These are phyloP conservation scores for Oehlia diaphana DNA, from an alignment of 192 early-diverging fungal genomes.

Conservation along the genomic window DNA sequence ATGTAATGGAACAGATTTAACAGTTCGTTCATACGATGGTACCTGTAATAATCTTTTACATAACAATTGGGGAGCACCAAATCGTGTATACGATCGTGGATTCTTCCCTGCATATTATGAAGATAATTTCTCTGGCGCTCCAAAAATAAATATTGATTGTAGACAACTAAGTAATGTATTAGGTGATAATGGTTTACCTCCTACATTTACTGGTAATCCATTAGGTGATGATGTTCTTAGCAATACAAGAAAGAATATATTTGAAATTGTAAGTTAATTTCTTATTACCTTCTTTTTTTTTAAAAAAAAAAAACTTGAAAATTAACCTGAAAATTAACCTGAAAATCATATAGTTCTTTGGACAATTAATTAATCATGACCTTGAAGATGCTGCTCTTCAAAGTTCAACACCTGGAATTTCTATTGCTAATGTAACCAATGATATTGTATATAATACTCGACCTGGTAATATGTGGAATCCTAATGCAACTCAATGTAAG, in stretches of 20 bases:
- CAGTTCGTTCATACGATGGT: neutral
- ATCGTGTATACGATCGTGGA: neutral
- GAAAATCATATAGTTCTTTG: neutral
- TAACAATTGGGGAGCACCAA: constrained; percentile 1
- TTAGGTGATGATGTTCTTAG: neutral
- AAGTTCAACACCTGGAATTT: too few species aligned
- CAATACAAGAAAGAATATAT: neutral
- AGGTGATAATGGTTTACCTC: neutral
- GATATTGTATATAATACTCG: neutral
- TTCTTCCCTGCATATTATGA: neutral
- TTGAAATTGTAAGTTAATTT: constrained; percentile 15
- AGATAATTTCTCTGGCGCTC: too few species aligned
- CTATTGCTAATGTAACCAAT: neutral
- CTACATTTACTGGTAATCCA: constrained; percentile 2
- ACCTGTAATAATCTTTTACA: neutral
- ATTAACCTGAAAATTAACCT: too few species aligned
- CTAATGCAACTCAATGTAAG: neutral
- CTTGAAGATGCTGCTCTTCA: constrained; percentile 4
- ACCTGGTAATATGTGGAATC: neutral
- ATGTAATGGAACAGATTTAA: neutral
- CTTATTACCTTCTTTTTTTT: too few species aligned
- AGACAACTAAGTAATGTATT: neutral
- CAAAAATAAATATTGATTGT: neutral
- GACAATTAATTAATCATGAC: constrained; percentile 17
- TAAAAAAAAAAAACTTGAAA: too few species aligned